Evolutionary conservation across 306 rosid species (phyloP), one percentile per base, ranked within the genome.

Genomic region (Quercus dentata): DNA sequence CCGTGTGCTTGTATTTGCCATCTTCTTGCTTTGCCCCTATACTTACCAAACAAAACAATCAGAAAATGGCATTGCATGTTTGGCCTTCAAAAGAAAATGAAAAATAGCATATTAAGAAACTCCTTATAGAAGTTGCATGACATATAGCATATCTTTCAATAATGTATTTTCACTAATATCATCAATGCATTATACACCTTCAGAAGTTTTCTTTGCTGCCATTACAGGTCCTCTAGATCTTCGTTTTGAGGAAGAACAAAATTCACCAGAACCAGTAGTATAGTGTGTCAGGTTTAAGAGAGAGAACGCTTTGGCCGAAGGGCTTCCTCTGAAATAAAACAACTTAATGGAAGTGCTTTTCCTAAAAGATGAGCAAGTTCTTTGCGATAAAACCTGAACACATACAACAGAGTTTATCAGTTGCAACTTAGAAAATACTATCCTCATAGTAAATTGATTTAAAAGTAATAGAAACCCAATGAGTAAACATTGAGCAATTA

Each of bases 1-100:
- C 91, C 1, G 99, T 93, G 83, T 96, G 98, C 87, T 93, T 96
- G 90, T 96, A 96, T 78, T 89, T 96, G 61, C 99, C 93, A 74
- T 93, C 97, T 85, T 88, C 97, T 87, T 88, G 92, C 65, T 87
- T 90, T 74, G 74, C 73, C 80, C 97, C 98, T 96, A 25, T 75
- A 83, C 84, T 77, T 79, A 78, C 64, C 73, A 69, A 72, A 55
- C 78, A 65, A 82, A 38, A 76, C 79, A 84, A 79, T 79, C 57
- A 79, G 62, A 78, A 79, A 63, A 68, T 44, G 56, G 25, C 79
- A 44, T 23, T 20, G 21, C 35, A 17, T 46, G 58, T 70, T 59
- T 55, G 33, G 69, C 38, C 55, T 83, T 59, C 33, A 46, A 14
- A 46, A 31, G 76, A 49, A 54, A 33, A 20, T 17, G 1, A 20